phyloP scores from a whole-genome alignment of 306 rosid genomes.

The Vachellia collinsii region DNA sequence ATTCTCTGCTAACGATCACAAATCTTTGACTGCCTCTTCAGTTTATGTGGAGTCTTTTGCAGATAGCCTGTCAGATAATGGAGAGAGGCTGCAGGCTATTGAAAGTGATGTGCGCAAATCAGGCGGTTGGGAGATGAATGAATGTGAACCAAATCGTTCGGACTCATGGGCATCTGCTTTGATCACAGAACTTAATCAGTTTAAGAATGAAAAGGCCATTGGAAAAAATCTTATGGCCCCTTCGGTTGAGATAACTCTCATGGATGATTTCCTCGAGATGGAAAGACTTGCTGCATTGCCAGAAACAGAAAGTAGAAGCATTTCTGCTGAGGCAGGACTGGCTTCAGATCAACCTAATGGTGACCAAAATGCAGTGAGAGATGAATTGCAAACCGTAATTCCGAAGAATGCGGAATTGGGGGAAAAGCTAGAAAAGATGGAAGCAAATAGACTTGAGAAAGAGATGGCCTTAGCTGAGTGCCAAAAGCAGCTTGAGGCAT shows the following conservation, averaged over 20 bases:
- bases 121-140: conserved; percentile 42
- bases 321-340: conserved; percentile 33
- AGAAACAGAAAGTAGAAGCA: conserved; percentile 43
- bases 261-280: conserved; percentile 88
- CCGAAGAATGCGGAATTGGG: conserved; percentile 50
- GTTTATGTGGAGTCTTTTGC: conserved; percentile 49
- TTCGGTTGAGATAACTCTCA: conserved; percentile 57
- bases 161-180: conserved; percentile 46
- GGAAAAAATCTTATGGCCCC: conserved; percentile 41
- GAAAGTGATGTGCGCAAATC: conserved; percentile 46
- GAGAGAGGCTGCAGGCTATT: conserved; percentile 48
- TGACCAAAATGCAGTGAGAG: conserved; percentile 39
- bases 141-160: conserved; percentile 41
- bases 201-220: conserved; percentile 42
- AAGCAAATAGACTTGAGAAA: conserved; percentile 52
- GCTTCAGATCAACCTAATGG: conserved; percentile 28
- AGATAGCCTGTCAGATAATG: conserved; percentile 59
- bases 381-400: conserved; percentile 49
- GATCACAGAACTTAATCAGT: conserved; percentile 41
- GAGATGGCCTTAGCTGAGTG: conserved; percentile 49
- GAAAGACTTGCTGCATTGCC: conserved; percentile 71
- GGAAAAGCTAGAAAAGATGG: conserved; percentile 50
- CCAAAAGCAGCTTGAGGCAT: conserved; percentile 56
- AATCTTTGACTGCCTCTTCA: conserved; percentile 46
- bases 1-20: conserved; percentile 44